Conservation (phyloP, 2,329 filamentous ascomycete genomes). For the Stagonosporopsis chrysanthemi region DNA sequence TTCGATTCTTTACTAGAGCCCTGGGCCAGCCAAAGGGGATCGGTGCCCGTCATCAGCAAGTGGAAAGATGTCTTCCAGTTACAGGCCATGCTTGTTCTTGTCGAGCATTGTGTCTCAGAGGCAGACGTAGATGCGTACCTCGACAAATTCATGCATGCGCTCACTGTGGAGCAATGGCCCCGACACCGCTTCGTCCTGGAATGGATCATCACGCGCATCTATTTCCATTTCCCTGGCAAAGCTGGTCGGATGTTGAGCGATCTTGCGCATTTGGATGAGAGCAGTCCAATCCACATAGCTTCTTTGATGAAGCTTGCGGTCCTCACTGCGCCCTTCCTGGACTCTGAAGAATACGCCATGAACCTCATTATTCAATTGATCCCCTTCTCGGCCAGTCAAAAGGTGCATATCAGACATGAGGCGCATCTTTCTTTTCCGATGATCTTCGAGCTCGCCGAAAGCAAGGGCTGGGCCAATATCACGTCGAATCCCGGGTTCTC, state of each 20-base stretch:
- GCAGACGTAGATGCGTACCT: conserved; percentile 44
- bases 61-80: conserved; percentile 60
- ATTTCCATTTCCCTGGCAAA: conserved; percentile 45
- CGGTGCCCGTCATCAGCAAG: conserved; percentile 54
- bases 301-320: conserved; percentile 58
- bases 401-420: conserved; percentile 62
- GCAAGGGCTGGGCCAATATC: conserved; percentile 48
- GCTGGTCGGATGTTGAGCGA: conserved; percentile 46
- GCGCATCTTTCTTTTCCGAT: conserved; percentile 59
- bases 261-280: conserved; percentile 52
- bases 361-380: conserved; percentile 53
- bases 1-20: conserved; percentile 50
- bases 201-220: conserved; percentile 57
- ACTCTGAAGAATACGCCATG: conserved; percentile 49
- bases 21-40: conserved; percentile 54
- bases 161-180: conserved; percentile 57
- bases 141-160: conserved; percentile 49
- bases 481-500: conserved; percentile 51
- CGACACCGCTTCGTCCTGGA: conserved; percentile 57
- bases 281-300: conserved; percentile 57
- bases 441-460: conserved; percentile 52
- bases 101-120: conserved; percentile 46
- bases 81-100: conserved; percentile 55
- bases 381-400: conserved; percentile 56
- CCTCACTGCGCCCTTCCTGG: conserved; percentile 50